Evolutionary conservation across 176 grass and related monocot genomes (phyloP).

Genomic region (Carex pumila): DNA sequence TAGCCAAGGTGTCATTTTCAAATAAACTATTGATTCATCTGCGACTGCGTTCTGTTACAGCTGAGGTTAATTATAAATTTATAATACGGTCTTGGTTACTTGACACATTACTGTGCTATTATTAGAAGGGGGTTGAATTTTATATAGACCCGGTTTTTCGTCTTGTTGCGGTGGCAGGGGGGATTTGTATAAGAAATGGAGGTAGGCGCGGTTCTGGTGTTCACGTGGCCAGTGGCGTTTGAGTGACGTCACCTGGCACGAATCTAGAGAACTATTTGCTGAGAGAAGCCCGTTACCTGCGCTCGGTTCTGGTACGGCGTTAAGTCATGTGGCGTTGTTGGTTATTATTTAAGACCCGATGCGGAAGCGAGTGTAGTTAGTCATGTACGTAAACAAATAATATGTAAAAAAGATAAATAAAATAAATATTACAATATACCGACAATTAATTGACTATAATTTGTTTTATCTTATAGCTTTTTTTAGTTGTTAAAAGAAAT

Average conservation of each 20-base stretch:
- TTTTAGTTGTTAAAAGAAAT: background rate
- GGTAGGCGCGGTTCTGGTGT: background rate
- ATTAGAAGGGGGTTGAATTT: background rate
- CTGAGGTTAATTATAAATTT: background rate
- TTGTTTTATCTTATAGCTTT: background rate
- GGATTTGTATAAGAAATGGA: background rate
- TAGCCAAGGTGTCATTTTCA: background rate
- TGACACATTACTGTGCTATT: background rate
- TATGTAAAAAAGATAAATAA: background rate
- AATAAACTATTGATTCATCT: background rate
- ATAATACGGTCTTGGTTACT: background rate
- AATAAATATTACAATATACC: background rate
- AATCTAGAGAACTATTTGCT: background rate
- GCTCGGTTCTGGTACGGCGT: background rate
- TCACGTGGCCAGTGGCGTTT: background rate
- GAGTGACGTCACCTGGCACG: slow-evolving; percentile 2
- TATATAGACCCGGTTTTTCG: background rate
- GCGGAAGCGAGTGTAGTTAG: background rate
- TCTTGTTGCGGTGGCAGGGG: background rate
- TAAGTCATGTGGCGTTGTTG: background rate
- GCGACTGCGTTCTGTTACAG: background rate
- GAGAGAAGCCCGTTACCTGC: background rate
- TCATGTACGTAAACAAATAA: too few relatives aligned
- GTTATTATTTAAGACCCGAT: background rate
- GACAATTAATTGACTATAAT: background rate